A percentile compares a stretch with the other conserved stretches of the same genome.
Evolutionary conservation across 2,329 filamentous ascomycete species (phyloP).

Genomic region (Zymoseptoria pseudotritici): DNA sequence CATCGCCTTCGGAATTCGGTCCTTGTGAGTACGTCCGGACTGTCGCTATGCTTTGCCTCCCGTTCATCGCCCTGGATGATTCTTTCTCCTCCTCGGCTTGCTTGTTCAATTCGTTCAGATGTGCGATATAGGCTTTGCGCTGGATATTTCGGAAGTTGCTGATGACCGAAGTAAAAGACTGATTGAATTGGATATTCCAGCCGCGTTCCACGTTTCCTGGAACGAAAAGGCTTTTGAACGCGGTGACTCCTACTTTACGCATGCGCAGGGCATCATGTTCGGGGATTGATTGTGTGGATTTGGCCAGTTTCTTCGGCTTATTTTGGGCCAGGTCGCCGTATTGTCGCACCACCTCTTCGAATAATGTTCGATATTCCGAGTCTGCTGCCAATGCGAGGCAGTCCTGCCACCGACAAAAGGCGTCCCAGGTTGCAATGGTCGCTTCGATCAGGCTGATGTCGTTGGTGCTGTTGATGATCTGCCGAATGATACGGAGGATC

Average conservation of each 20-base stretch:
- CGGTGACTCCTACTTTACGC: constrained; percentile 51
- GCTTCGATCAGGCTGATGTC: constrained; percentile 92
- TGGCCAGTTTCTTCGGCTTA: constrained; percentile 27
- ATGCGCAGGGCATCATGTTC: constrained; percentile 66
- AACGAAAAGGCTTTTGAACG: constrained; percentile 71
- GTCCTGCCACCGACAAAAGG: constrained; percentile 84
- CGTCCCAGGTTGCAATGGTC: constrained; percentile 75
- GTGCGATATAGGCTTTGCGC: constrained; percentile 58
- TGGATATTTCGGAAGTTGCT: constrained; percentile 72
- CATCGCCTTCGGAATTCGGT: constrained; percentile 49
- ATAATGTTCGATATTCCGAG: constrained; percentile 72
- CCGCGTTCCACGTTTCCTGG: constrained; percentile 52
- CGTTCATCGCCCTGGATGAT: constrained; percentile 54
- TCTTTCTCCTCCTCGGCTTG: constrained; percentile 60
- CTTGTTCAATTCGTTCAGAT: constrained; percentile 59
- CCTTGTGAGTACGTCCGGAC: constrained; percentile 55
- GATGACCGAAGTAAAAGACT: constrained; percentile 76
- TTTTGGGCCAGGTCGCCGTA: constrained; percentile 74
- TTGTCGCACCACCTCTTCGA: constrained; percentile 69
- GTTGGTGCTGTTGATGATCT: constrained; percentile 66
- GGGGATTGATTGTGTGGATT: constrained; percentile 30
- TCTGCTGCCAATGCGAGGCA: constrained; percentile 78
- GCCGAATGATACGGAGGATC: constrained; percentile 75
- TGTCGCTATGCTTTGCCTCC: constrained; percentile 73
- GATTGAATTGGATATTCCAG: constrained; percentile 53